Base-by-base conservation (phyloP, 2,329 filamentous ascomycete species). In the Chalara sp. region DNA sequence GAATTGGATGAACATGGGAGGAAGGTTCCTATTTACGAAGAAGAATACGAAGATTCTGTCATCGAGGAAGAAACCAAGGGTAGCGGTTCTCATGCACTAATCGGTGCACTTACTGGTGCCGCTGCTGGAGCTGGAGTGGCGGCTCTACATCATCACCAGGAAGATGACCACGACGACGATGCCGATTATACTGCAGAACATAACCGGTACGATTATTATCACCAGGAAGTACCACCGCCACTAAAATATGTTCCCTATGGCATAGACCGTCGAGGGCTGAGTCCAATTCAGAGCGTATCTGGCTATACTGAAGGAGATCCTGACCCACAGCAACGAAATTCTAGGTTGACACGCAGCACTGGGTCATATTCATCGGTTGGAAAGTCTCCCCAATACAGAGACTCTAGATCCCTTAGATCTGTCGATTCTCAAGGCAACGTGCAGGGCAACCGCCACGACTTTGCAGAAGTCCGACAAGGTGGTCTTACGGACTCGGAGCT, bases 281-380 rank as follows among this genome's bases (percentile, higher is more conserved):
- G 91, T 64, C 92, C 92, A 0, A 91, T 95, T 53, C 91, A 93
- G 59, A 96, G 91, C 61, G 88, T 96, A 12, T 92, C 89, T 8
- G 93, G 91, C 55, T 92, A 90, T 61, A 85, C 81, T 4, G 83
- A 90, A 61, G 81, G 82, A 44, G 81, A 81, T 48, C 83, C 75
- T 54, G 70, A 72, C 31, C 75, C 76, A 33, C 69, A 70, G 32
- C 79, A 78, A 60, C 79, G 79, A 46, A 76, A 84, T 52, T 80
- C 81, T 1, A 70, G 74, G 51, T 70, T 78, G 32, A 76, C 76
- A 43, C 75, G 65, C n/a, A 72, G 70, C 53, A 66, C 71, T 21
- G 78, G 76, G n/a, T 80, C 77, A 1, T 71, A 83, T 31, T 83
- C 84, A 1, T 86, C 86, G 1, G 74, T 80, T 1, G 79, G 76